phyloP scores from a whole-genome alignment of 805 yeast genomes.

The Myxozyma melibiosi region DNA sequence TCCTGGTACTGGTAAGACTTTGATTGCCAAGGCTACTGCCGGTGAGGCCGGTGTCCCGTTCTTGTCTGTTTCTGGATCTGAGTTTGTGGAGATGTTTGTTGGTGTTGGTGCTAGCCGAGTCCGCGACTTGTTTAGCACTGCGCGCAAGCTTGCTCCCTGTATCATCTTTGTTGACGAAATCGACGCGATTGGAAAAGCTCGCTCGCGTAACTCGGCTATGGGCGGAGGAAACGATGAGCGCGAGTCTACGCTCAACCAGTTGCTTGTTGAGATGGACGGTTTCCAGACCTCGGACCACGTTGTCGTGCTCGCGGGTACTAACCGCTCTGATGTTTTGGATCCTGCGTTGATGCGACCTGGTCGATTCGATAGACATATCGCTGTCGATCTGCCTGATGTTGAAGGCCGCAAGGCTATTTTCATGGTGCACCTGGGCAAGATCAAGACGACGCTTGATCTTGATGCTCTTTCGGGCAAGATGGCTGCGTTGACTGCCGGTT shows the following conservation, averaged over 20 bases:
- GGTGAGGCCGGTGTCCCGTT: slow-evolving; percentile 99
- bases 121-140: slow-evolving; percentile 89
- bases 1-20: slow-evolving; percentile 99
- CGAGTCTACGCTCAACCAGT: slow-evolving; percentile 93
- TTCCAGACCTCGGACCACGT: slow-evolving; percentile 88
- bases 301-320: slow-evolving; percentile 96
- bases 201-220: slow-evolving; percentile 51
- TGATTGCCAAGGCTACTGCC: slow-evolving; percentile 96
- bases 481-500: slow-evolving; percentile 96
- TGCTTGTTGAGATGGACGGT: slow-evolving; percentile 98
- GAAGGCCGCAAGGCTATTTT: slow-evolving; percentile 94
- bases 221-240: slow-evolving; percentile 90
- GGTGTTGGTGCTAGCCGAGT: slow-evolving; percentile 99
- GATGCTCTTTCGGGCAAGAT: slow-evolving; percentile 75
- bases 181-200: slow-evolving; percentile 97
- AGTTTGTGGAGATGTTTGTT: slow-evolving; percentile 97
- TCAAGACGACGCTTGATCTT: slow-evolving; percentile 59
- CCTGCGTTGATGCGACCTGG: slow-evolving; percentile 95
- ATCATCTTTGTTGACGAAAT: slow-evolving; percentile 98
- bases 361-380: slow-evolving; percentile 91
- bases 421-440: slow-evolving; percentile 75
- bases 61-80: slow-evolving; percentile 94
- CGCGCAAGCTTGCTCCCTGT: slow-evolving; percentile 91
- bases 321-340: slow-evolving; percentile 91
- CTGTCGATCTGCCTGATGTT: slow-evolving; percentile 89